A percentile compares a stretch with the other conserved stretches of the same genome.
Evolutionary conservation across 345 rosid species (phyloP).

Genomic region (Erodium maritimum): DNA sequence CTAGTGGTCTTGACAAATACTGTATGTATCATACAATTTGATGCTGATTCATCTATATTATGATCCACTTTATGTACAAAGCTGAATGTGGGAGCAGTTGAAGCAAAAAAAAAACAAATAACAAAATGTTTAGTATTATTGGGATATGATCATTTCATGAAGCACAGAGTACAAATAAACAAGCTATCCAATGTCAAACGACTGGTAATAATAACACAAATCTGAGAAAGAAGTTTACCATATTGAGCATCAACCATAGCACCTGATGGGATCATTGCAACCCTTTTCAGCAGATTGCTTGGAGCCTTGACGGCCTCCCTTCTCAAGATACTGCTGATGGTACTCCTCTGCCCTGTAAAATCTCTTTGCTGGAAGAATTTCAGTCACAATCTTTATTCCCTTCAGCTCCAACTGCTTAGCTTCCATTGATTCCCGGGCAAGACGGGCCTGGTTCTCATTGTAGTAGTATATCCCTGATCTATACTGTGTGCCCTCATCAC

Average conservation of each 20-base stretch:
- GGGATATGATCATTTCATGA: not conserved
- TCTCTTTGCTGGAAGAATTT: constrained; percentile 62
- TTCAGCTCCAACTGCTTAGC: constrained; percentile 43
- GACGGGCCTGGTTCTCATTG: constrained; percentile 37
- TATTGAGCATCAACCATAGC: constrained; percentile 40
- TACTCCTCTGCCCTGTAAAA: constrained; percentile 70
- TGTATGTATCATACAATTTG: not conserved
- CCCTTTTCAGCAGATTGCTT: constrained; percentile 59
- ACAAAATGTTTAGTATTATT: not conserved
- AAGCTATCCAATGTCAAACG: not conserved
- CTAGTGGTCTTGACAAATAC: not conserved
- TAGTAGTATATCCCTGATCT: constrained; percentile 80
- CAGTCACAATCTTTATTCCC: constrained; percentile 48
- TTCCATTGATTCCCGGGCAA: constrained; percentile 48
- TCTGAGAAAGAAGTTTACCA: not conserved
- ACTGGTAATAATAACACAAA: not conserved
- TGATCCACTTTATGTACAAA: not conserved
- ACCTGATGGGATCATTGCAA: constrained; percentile 71
- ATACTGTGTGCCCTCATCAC: constrained; percentile 72
- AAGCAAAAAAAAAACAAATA: not conserved
- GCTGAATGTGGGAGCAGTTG: not conserved
- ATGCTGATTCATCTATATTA: not conserved
- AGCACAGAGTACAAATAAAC: not conserved
- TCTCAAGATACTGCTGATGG: constrained; percentile 80
- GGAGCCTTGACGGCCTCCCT: constrained; percentile 45